phyloP scores from a whole-genome alignment of 2,329 filamentous ascomycete species.

The Ramularia collo-cygni region DNA sequence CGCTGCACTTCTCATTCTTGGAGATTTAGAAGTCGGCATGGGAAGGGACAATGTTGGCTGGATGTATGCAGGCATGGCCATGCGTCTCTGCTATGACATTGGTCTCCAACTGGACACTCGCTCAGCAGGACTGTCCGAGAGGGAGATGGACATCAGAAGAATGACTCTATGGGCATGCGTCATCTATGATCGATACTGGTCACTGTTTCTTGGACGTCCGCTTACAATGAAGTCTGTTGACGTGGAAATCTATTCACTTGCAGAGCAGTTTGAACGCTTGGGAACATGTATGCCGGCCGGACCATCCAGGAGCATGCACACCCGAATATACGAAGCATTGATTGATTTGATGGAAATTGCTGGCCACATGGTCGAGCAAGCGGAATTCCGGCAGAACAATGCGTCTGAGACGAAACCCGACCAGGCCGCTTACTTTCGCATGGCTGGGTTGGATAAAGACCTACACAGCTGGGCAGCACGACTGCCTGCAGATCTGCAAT shows the following conservation, averaged over 20 bases:
- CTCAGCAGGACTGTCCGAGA: constrained; percentile 17
- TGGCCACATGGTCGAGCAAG: constrained; percentile 23
- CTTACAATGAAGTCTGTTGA: constrained; percentile 23
- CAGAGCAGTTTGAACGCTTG: constrained; percentile 21
- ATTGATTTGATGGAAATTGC: constrained; percentile 25
- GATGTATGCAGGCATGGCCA: constrained; percentile 25
- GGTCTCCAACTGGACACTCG: constrained; percentile 23
- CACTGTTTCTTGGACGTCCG: constrained; percentile 22
- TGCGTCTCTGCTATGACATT: constrained; percentile 22
- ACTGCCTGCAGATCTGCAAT: constrained; percentile 19
- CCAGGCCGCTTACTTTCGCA: constrained; percentile 23
- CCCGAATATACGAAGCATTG: constrained; percentile 22
- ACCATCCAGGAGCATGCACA: constrained; percentile 18
- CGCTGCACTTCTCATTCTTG: constrained; percentile 21
- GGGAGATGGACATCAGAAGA: constrained; percentile 21
- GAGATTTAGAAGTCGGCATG: constrained; percentile 20
- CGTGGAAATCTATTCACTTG: constrained; percentile 20
- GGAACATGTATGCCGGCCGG: constrained; percentile 22
- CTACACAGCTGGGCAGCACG: constrained; percentile 19
- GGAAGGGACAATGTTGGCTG: constrained; percentile 23
- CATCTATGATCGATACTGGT: constrained; percentile 24
- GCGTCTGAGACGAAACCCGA: constrained; percentile 13
- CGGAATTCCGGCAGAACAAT: constrained; percentile 16
- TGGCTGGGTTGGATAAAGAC: constrained; percentile 21
- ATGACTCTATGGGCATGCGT: constrained; percentile 25